Evolutionary conservation across 2,329 filamentous ascomycete genomes (phyloP).

Genomic region (Lecanicillium sp.): DNA sequence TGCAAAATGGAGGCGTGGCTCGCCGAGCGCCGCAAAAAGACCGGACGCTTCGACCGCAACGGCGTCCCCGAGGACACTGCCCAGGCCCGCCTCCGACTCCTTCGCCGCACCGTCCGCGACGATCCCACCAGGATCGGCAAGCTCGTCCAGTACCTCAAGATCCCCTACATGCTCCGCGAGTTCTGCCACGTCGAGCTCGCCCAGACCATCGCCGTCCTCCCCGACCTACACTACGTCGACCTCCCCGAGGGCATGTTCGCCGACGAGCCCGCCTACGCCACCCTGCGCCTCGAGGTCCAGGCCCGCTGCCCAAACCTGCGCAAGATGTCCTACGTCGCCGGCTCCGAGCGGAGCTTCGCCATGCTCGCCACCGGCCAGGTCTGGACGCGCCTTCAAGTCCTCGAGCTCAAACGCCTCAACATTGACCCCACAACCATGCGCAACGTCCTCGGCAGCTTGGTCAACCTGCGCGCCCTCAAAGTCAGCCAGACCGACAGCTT

Average conservation of each 20-base stretch:
- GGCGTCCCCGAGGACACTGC: conserved; percentile 76
- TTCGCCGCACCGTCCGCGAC: conserved; percentile 77
- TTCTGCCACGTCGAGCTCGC: conserved; percentile 79
- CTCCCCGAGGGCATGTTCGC: conserved; percentile 81
- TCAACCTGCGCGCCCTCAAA: conserved; percentile 65
- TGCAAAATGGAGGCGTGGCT: conserved; percentile 81
- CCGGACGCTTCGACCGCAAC: conserved; percentile 67
- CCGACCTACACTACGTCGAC: conserved; percentile 83
- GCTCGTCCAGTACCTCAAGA: conserved; percentile 73
- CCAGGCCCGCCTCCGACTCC: conserved; percentile 65
- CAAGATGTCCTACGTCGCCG: conserved; percentile 80
- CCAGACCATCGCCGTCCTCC: conserved; percentile 75
- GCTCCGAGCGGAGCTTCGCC: conserved; percentile 72
- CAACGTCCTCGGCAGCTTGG: conserved; percentile 62
- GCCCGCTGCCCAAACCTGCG: conserved; percentile 75
- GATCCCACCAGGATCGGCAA: conserved; percentile 62
- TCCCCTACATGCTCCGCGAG: conserved; percentile 92
- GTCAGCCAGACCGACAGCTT: conserved; percentile 64
- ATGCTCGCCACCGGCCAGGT: conserved; percentile 57
- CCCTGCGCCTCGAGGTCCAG: conserved; percentile 78
- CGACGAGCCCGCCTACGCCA: conserved; percentile 69
- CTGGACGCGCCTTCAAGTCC: conserved; percentile 66
- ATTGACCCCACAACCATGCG: conserved; percentile 67
- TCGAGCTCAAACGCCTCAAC: conserved; percentile 63
- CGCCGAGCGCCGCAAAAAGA: conserved; percentile 70